These are phyloP conservation scores for Andrographis paniculata DNA, from an alignment of 305 asterid genomes.

Conservation along the genomic window DNA sequence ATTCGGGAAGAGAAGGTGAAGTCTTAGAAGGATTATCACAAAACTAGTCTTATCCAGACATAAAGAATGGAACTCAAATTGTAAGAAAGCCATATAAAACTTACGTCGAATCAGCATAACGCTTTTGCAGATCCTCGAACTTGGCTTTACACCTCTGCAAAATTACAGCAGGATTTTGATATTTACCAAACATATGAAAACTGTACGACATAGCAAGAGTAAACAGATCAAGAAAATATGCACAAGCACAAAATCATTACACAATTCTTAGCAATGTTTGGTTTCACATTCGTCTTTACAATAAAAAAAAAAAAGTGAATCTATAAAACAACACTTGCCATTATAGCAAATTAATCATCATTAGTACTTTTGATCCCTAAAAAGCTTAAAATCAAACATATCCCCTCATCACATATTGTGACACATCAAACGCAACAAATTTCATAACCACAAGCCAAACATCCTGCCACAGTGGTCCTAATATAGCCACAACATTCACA, in stretches of 20 bases:
- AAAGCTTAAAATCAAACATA: too few relatives aligned
- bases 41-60: conserved; percentile 3
- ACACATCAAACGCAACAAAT: too few relatives aligned
- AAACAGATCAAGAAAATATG: too few relatives aligned
- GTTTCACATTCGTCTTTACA: too few relatives aligned
- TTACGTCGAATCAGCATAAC: conserved; percentile 65
- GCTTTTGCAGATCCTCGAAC: conserved; percentile 66
- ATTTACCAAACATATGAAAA: neutral
- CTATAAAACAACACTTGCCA: too few relatives aligned
- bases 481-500: neutral
- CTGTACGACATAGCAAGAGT: neutral
- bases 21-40: conserved; percentile 8
- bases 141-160: conserved; percentile 81
- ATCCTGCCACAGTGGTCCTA: neutral
- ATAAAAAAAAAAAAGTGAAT: too few relatives aligned
- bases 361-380: too few relatives aligned
- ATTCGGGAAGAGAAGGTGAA: too few relatives aligned
- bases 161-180: conserved; percentile 7
- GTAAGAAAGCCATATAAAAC: conserved; percentile 25
- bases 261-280: too few relatives aligned
- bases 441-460: neutral
- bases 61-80: conserved; percentile 8
- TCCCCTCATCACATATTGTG: too few relatives aligned
- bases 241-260: too few relatives aligned
- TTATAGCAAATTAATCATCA: too few relatives aligned